Conservation (phyloP, 116 monocot genomes). For the Zostera marina region DNA sequence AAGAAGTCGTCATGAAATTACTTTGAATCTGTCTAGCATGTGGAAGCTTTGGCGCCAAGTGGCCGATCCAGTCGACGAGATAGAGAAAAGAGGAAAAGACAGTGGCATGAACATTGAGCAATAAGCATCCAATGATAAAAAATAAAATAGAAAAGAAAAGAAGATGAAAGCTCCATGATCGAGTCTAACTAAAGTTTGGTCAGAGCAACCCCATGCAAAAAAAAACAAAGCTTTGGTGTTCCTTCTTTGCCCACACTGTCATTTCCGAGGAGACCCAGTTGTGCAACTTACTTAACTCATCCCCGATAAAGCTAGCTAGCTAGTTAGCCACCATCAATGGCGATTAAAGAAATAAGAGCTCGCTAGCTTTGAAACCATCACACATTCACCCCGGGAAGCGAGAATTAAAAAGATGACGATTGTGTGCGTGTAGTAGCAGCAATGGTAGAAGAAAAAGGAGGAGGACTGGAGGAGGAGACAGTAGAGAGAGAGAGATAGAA, state of each 20-base stretch:
- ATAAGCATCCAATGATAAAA: no score
- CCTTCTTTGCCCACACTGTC: constrained; percentile 13
- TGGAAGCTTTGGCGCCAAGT: constrained; percentile 3
- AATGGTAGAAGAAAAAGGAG: constrained; percentile 1
- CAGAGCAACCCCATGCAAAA: constrained; percentile 9
- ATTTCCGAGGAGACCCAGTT: constrained; percentile 14
- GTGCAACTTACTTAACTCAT: background rate
- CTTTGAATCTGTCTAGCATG: constrained; percentile 1
- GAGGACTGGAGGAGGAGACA: background rate
- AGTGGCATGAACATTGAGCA: no score
- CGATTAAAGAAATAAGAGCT: no score
- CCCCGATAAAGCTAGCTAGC: constrained; percentile 9
- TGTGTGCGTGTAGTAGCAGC: background rate
- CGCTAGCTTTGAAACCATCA: background rate
- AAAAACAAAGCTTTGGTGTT: constrained; percentile 8
- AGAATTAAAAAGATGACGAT: background rate
- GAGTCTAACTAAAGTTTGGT: background rate
- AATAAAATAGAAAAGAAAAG: no score
- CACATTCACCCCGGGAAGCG: background rate
- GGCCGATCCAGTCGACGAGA: constrained; percentile 1
- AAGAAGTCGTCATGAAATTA: background rate
- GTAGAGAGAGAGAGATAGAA: background rate
- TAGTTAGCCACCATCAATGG: background rate
- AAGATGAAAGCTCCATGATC: background rate
- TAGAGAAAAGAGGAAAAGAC: background rate